Evolutionary conservation across 331 rosid genomes (phyloP), one percentile per base, ranked within the genome.

Genomic region (Acacia pycnantha): DNA sequence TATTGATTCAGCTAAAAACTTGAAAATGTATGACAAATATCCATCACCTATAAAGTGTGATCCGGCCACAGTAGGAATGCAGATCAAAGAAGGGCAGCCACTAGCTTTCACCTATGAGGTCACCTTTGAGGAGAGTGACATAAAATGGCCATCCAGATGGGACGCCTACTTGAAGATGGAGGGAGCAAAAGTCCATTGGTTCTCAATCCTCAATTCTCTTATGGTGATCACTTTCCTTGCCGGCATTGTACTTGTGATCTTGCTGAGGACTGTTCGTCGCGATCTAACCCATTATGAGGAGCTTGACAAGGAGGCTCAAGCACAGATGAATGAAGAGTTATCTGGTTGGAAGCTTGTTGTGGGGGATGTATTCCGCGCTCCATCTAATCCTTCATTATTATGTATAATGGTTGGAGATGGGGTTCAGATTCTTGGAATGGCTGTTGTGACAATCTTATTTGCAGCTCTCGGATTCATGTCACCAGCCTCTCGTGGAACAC

Each of bases 281-380:
- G 98, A 95, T 88, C 93, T 95, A 78, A 93, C 97, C 21, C 90
- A 92, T 33, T 95, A 95, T 11, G 98, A 95, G 90, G 98, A 95
- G 90, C 94, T 95, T 41, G 98, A 95, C 88, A 95, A 93, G 92
- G 98, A 95, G 87, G 97, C 98, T 4, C 98, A 95, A 82, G 97
- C 97, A 19, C 97, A 95, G 89, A 95, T 95, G 98, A 95, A 87
- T 14, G 98, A 95, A 79, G 98, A 95, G 83, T 87, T 94, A 86
- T 95, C 98, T 19, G 98, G 98, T 59, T 95, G 98, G 98, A 95
- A 95, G 93, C 98, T 95, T 88, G 98, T 95, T 80, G 98, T 95
- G 37, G 98, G 95, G 73, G 98, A 95, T 91, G 98, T 95, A 74
- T 95, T 95, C 88, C 97, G 98, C 1, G 89, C 97, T 46, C 98